Evolutionary conservation across 805 yeast species (phyloP).

Genomic region (Saccharomycopsis guyanensis): DNA sequence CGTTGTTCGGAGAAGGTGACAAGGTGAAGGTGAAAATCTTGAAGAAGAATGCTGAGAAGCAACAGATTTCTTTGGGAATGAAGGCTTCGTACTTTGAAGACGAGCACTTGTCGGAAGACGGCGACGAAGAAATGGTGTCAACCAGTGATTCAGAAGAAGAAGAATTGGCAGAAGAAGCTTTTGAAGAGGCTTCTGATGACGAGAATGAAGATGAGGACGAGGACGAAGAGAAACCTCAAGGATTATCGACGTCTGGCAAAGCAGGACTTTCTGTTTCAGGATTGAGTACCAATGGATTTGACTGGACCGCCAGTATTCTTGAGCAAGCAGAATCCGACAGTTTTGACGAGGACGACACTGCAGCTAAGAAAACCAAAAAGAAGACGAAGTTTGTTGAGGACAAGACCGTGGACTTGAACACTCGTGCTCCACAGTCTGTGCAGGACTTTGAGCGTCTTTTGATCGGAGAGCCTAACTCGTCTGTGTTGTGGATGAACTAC

Average conservation of each 20-base stretch:
- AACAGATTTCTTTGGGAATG: constrained; percentile 82
- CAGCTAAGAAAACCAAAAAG: constrained; percentile 32
- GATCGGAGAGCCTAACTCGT: constrained; percentile 88
- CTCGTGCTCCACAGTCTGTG: constrained; percentile 86
- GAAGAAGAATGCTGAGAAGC: constrained; percentile 52
- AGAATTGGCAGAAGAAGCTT: constrained; percentile 29
- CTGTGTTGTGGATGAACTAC: constrained; percentile 93
- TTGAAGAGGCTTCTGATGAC: constrained; percentile 27
- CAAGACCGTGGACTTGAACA: constrained; percentile 73
- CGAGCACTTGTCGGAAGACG: constrained; percentile 27
- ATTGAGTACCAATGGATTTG: constrained; percentile 79
- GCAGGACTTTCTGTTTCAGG: constrained; percentile 35
- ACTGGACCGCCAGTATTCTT: constrained; percentile 88
- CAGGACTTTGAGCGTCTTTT: constrained; percentile 87
- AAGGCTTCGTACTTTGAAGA: constrained; percentile 78
- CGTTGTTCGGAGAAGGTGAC: constrained; percentile 83
- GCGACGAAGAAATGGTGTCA: constrained; percentile 23
- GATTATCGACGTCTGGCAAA: too few relatives aligned
- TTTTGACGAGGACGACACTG: constrained; percentile 41
- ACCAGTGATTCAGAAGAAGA: constrained; percentile 26
- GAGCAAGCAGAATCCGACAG: constrained; percentile 65
- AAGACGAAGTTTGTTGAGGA: constrained; percentile 58
- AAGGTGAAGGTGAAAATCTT: constrained; percentile 79
- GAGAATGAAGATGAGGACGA: constrained; percentile 28
- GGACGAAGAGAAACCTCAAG: constrained; percentile 22